A percentile compares a stretch with the other conserved stretches of the same genome.
Conservation (phyloP, 2,329 filamentous ascomycete genomes). For the Hypoxylon sp. region DNA sequence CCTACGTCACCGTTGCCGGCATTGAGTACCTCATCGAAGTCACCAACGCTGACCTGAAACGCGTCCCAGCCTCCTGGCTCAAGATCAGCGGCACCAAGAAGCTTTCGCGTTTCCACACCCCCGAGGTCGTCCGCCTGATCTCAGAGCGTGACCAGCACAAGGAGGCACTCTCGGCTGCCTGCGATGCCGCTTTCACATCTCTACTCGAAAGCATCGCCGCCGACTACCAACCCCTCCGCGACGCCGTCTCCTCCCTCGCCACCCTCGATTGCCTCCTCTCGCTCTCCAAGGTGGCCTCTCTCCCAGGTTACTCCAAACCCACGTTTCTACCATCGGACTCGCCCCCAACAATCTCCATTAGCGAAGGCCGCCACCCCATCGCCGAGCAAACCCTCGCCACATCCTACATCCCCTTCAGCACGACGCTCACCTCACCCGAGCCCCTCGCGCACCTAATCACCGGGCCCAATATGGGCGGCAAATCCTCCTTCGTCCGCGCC, state of each 20-base stretch:
- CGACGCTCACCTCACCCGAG: conserved; percentile 75
- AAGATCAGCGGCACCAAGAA: conserved; percentile 97
- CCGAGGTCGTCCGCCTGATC: conserved; percentile 85
- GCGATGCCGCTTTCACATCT: conserved; percentile 82
- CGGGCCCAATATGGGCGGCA: conserved; percentile 98
- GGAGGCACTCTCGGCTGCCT: conserved; percentile 91
- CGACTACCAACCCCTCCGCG: conserved; percentile 91
- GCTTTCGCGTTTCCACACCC: conserved; percentile 92
- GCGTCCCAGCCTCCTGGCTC: conserved; percentile 92
- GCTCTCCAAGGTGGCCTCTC: conserved; percentile 84
- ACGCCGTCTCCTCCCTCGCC: conserved; percentile 87
- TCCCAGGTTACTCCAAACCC: conserved; percentile 90
- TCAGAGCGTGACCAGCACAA: conserved; percentile 94
- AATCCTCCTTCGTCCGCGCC: conserved; percentile 96
- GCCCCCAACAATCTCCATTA: conserved; percentile 77
- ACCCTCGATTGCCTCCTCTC: conserved; percentile 92
- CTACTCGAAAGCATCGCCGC: conserved; percentile 81
- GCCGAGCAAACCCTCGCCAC: conserved; percentile 90
- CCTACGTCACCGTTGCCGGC: conserved; percentile 87
- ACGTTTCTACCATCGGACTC: conserved; percentile 73
- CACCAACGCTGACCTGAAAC: conserved; percentile 83
- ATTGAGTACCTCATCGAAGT: conserved; percentile 98
- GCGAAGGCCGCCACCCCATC: conserved; percentile 90
- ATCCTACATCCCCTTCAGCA: conserved; percentile 92
- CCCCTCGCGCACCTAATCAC: conserved; percentile 88